Evolutionary conservation across 2,329 filamentous ascomycete species (phyloP), one percentile per base, ranked within the genome.

Genomic region (Talaromyces sp.): DNA sequence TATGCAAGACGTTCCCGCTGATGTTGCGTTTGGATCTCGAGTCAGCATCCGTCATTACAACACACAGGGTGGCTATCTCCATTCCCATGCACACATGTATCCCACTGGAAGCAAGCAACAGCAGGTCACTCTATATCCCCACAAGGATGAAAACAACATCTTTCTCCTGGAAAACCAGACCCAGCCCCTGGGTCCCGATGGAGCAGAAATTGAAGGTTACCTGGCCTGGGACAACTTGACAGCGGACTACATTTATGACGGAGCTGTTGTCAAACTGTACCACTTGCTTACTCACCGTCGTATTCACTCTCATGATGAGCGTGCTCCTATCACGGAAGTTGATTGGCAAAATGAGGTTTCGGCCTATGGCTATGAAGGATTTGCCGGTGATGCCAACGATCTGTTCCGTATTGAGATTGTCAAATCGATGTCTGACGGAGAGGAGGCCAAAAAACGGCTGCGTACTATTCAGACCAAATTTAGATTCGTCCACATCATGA

Each of bases 71-170:
- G 95, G 95, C 59, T 99, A 99, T 75, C 85, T 99, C 58, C 95
- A 99, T 79, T 98, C 95, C 8, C 95, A 99, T 76, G 86, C 87
- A 69, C 89, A 97, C 73, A 99, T 99, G 95, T 99, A 98, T 74
- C 95, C 95, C 3, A 91, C 88, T 9, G 95, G 95, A 67, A 97
- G 92, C 83, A 96, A 97, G 82, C 96, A 99, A 79, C 95, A 99
- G 76, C 95, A 99, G 75, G 92, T 99, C 69, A 99, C 95, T 0
- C 86, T 99, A 3, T 99, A 99, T 71, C 95, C 95, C 8, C 95
- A 99, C 84, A 98, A 98, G 83, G 95, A 99, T 71, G 92, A 96
- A 73, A 99, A 99, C 84, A 99, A 99, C 74, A 70, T 96, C 61
- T 99, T 91, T 86, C 78, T 97, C 39, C 74, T 98, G 61, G 95